Conservation (phyloP, 2,329 filamentous ascomycete species). For the Pseudopithomyces maydicus region DNA sequence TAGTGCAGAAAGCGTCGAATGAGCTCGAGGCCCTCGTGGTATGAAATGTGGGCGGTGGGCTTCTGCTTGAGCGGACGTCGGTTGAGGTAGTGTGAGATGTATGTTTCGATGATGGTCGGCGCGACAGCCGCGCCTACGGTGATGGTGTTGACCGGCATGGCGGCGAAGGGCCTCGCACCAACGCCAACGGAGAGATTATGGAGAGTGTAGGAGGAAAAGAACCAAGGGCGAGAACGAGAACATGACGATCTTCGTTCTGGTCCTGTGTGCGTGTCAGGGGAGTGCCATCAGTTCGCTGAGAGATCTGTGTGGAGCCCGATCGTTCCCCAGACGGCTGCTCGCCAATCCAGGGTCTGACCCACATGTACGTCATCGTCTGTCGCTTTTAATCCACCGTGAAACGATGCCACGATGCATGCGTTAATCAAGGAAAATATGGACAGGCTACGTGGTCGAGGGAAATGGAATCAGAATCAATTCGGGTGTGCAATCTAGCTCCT, state of each 20-base stretch:
- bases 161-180: background rate
- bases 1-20: constrained; percentile 85
- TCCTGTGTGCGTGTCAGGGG: background rate
- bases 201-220: background rate
- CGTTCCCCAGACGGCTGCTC: background rate
- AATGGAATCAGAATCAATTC: background rate
- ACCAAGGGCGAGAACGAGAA: background rate
- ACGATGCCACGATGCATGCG: background rate
- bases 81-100: constrained; percentile 88
- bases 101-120: constrained; percentile 84
- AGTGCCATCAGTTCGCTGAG: background rate
- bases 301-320: background rate
- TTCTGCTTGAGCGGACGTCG: constrained; percentile 75
- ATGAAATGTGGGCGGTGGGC: constrained; percentile 88
- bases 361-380: background rate
- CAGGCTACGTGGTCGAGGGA: background rate
- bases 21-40: constrained; percentile 88
- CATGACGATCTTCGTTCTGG: background rate
- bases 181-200: background rate
- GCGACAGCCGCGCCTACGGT: constrained; percentile 83
- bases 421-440: no score
- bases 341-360: background rate
- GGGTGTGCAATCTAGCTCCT: constrained; percentile 26
- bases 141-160: constrained; percentile 75
- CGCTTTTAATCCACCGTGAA: background rate